phyloP scores from a whole-genome alignment of 164 flowering plant genomes.

The Amborella trichopoda region DNA sequence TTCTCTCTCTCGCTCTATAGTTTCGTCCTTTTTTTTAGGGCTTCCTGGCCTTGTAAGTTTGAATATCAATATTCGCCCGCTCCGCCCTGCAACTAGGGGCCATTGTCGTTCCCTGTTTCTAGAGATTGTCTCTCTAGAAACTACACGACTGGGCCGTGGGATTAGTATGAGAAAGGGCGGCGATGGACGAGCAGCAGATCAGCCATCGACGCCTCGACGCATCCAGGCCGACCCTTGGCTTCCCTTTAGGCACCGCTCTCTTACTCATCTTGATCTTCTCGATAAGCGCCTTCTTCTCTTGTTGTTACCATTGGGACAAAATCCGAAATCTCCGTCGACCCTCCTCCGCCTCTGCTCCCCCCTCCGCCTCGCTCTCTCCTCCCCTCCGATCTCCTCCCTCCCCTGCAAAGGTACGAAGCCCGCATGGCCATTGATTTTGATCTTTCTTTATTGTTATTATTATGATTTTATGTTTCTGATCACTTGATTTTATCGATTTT shows the following conservation, averaged over 20 bases:
- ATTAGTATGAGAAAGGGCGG: slow-evolving; percentile 1
- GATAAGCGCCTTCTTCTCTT: slow-evolving; percentile 80
- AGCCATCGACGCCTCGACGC: slow-evolving; percentile 31
- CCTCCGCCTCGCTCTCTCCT: slow-evolving; percentile 17
- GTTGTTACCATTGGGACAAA: slow-evolving; percentile 97
- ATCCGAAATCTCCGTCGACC: slow-evolving; percentile 51
- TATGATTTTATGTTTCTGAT: neutral
- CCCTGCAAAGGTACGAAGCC: slow-evolving; percentile 24
- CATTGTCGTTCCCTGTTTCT: no score
- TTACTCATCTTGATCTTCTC: slow-evolving; percentile 57
- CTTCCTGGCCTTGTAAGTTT: no score
- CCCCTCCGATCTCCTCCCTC: slow-evolving; percentile 31
- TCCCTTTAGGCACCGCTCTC: slow-evolving; percentile 81
- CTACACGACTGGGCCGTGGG: no score
- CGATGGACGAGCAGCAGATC: slow-evolving; percentile 41
- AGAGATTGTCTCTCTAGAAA: no score
- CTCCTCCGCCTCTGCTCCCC: slow-evolving; percentile 13
- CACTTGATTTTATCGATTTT: neutral
- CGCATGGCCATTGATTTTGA: neutral
- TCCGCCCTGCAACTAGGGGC: no score
- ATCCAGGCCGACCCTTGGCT: slow-evolving; percentile 71
- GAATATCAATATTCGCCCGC: no score
- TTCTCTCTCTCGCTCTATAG: no score
- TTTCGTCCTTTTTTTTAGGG: no score
- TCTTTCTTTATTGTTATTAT: neutral